Evolutionary conservation across 2,329 filamentous ascomycete genomes (phyloP).

Genomic region (Conoideocrella luteorostrata): DNA sequence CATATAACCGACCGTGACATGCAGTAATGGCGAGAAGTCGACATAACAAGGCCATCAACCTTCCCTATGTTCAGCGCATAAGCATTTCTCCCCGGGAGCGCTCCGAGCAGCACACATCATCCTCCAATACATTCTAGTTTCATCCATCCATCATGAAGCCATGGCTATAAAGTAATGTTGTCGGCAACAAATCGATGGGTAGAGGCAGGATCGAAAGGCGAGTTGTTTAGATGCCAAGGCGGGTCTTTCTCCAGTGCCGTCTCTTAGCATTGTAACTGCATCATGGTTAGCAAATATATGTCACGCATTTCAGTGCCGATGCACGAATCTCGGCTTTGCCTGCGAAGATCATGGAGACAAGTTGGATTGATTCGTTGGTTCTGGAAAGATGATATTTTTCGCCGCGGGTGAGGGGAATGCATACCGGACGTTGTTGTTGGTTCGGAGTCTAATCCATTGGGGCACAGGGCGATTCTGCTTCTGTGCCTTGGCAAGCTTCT

Average conservation of each 20-base stretch:
- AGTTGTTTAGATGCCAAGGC: conserved; percentile 89
- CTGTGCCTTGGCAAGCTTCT: conserved; percentile 99
- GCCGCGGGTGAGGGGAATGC: conserved; percentile 26
- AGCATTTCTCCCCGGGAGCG: conserved; percentile 7
- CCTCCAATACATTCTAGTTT: conserved; percentile 5
- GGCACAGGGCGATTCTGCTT: conserved; percentile 99
- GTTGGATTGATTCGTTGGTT: too few species aligned
- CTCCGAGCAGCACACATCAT: conserved; percentile 17
- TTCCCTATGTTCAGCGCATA: conserved; percentile 21
- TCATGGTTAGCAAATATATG: conserved; percentile 13
- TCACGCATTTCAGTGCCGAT: too few species aligned
- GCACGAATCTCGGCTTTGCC: too few species aligned
- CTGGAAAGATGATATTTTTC: too few species aligned
- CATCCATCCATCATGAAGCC: conserved; percentile 19
- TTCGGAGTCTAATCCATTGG: conserved; percentile 98
- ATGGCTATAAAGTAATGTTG: conserved; percentile 16
- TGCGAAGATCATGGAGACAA: not conserved
- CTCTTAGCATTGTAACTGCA: conserved; percentile 98
- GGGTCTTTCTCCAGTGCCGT: conserved; percentile 99
- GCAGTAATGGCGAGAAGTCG: conserved; percentile 34
- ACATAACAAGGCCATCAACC: conserved; percentile 27
- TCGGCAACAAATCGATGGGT: conserved; percentile 5
- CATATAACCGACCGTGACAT: conserved; percentile 42
- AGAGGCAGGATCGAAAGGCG: conserved; percentile 20
- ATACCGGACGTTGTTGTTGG: conserved; percentile 99